Conservation (phyloP, 2,329 filamentous ascomycete genomes). For the Trichophyton equinum region DNA sequence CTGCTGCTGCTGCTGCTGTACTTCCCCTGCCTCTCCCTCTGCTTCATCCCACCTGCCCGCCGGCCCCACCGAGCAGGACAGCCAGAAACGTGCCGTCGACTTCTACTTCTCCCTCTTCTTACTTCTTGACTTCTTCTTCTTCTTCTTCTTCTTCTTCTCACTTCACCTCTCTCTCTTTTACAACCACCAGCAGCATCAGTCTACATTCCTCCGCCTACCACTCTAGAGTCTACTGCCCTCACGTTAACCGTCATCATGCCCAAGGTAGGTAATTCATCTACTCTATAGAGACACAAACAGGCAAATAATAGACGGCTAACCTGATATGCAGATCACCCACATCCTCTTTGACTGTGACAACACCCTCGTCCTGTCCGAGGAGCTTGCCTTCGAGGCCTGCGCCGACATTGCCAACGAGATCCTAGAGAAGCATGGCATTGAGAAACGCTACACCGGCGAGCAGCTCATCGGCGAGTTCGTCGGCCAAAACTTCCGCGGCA, state of each 20-base stretch:
- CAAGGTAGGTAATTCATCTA: constrained; percentile 18
- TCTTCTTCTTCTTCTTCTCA: neutral
- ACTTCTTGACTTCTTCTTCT: neutral
- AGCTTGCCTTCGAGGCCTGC: constrained; percentile 81
- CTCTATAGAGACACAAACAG: neutral
- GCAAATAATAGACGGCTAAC: neutral
- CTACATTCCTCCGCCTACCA: neutral
- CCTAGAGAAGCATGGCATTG: constrained; percentile 52
- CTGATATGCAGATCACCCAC: constrained; percentile 47
- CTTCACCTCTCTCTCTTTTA: neutral
- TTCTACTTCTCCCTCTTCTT: neutral
- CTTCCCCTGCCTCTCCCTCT: neutral
- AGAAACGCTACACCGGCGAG: constrained; percentile 61
- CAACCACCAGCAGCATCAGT: neutral
- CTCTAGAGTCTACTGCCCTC: too few relatives aligned
- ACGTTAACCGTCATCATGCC: constrained; percentile 15
- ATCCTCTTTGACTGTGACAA: constrained; percentile 70
- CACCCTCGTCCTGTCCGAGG: constrained; percentile 84
- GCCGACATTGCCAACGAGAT: constrained; percentile 82
- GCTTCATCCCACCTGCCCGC: neutral
- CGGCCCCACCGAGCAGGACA: neutral
- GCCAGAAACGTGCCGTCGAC: neutral
- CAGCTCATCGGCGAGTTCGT: constrained; percentile 77
- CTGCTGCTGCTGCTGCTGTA: neutral
- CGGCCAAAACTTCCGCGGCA: constrained; percentile 88